Evolutionary conservation across 768 basidiomycete species (phyloP).

Genomic region (Exsudoporus frostii): DNA sequence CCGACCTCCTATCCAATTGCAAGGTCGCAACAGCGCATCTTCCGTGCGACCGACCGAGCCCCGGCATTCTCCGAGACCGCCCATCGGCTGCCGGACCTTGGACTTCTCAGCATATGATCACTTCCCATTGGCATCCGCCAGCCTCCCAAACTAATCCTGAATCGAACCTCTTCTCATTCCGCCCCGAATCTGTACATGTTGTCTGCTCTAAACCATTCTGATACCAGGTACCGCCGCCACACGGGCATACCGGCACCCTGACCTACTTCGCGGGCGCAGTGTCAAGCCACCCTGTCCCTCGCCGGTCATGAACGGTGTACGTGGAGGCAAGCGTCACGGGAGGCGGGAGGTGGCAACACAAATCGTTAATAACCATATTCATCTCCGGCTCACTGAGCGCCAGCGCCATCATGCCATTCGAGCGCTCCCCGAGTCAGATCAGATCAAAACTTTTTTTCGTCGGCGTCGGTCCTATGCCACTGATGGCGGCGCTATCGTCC

Average conservation of each 20-base stretch:
- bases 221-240: neutral
- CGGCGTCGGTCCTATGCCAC: neutral
- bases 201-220: neutral
- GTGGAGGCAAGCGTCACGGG: no score
- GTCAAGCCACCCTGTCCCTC: no score
- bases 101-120: neutral
- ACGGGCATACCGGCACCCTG: no score
- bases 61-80: neutral
- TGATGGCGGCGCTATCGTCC: neutral
- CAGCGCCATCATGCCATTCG: neutral
- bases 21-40: neutral
- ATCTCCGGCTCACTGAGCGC: neutral
- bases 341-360: no score
- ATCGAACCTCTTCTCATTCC: neutral
- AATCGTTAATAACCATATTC: neutral
- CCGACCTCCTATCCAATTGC: neutral
- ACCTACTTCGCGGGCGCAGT: no score
- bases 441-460: neutral
- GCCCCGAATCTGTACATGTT: no score
- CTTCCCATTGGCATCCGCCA: neutral
- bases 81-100: neutral
- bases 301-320: neutral
- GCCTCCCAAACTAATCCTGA: neutral
- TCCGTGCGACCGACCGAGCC: neutral
- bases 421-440: neutral